Conservation (phyloP, 768 basidiomycete species). For the Cystobasidium onofrii region DNA sequence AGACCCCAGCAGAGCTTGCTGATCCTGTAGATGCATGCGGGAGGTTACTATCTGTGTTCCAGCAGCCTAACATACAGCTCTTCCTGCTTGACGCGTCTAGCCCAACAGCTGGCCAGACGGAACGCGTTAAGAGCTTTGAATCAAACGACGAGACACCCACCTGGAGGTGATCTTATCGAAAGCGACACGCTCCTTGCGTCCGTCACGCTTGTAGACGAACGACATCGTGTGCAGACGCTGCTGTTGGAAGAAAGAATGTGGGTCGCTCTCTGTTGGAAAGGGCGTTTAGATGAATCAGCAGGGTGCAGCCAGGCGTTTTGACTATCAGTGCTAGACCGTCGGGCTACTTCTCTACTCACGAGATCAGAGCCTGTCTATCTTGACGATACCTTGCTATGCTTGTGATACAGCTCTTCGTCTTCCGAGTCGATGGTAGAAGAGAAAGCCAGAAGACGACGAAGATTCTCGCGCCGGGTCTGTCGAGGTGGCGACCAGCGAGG, state of each 20-base stretch:
- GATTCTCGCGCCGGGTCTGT: not conserved
- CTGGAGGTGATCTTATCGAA: slow-evolving; percentile 67
- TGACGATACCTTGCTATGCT: not conserved
- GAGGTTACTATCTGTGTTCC: not conserved
- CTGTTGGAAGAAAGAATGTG: not conserved
- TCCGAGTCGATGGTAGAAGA: not conserved
- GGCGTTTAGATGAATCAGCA: not conserved
- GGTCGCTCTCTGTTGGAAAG: not conserved
- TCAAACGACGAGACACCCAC: not conserved
- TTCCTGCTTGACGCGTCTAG: not conserved
- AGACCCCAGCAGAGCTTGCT: slow-evolving; percentile 80
- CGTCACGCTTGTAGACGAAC: slow-evolving; percentile 48
- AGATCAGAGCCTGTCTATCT: not conserved
- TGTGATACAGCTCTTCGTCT: too few species aligned
- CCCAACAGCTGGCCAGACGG: too few species aligned
- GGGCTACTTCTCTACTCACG: too few species aligned
- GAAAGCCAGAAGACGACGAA: not conserved
- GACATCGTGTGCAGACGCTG: slow-evolving; percentile 30
- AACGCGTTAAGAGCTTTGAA: not conserved
- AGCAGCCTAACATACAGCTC: not conserved
- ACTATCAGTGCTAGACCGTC: too few species aligned
- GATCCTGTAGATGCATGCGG: not conserved
- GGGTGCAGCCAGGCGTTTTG: too few species aligned
- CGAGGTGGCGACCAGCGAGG: not conserved
- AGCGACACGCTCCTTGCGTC: slow-evolving; percentile 71